Base-by-base conservation (phyloP, 129 eudicot genomes). In the Flaveria ramosissima region DNA sequence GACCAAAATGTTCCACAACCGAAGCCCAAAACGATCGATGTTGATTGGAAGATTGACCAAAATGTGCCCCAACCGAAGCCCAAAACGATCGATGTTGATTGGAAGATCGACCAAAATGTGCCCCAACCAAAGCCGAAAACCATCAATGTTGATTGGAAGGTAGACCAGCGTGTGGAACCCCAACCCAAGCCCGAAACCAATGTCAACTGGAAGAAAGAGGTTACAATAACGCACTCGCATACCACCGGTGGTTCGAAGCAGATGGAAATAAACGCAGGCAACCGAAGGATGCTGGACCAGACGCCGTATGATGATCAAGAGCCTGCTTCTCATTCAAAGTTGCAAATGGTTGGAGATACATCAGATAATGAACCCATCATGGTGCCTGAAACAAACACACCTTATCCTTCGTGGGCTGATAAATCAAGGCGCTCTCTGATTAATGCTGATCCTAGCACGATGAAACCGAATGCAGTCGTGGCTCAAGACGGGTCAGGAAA, bases 401-500 rank as follows among this genome's bases (percentile, higher is more conserved):
- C 20, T 21, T 67, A 77, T 36, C 83, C 87, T 47, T 52, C 86
- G 1, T 87, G 88, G 88, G 59, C 84, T 2, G 83, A 68, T 2
- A 64, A 59, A 27, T 59, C 68, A 50, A 48, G 71, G 41, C 80
- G 92, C 1, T 68, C 75, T 0, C 53, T 85, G 10, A 79, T 88
- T 19, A 75, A 74, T 30, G 74, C 53, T 0, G 59, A 50, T 39
- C 75, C 85, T 0, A 1, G 20, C 4, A 55, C 41, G 4, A 3
- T 86, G 19, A 75, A 76, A 60, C 85, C 93, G 7, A 78, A 85
- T 59, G 86, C 83, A 0, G 82, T 88, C 3, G 93, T 88, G 70
- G 86, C 90, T 26, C 86, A 81, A 69, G 90, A 88, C 15, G 92
- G 92, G n/a, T 77, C 86, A 0, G 93, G 88, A 2, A 36, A 72